A percentile compares a stretch with the other conserved stretches of the same genome.
Evolutionary conservation across 805 yeast species (phyloP).

Genomic region (Grigorovia jiainica): DNA sequence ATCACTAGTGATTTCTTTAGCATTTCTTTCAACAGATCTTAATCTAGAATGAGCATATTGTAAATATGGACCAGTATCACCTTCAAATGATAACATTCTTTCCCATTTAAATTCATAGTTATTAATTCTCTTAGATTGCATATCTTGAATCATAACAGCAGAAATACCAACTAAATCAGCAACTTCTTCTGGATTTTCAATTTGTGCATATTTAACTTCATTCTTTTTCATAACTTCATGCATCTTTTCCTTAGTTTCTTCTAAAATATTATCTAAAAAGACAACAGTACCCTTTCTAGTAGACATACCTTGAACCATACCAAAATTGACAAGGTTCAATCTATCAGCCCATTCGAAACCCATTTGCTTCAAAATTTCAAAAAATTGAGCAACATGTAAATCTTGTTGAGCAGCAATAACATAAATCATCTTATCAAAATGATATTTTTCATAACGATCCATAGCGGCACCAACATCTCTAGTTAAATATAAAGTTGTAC

Average conservation of each 20-base stretch:
- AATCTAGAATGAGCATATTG: slow-evolving; percentile 97
- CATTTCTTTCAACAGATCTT: slow-evolving; percentile 84
- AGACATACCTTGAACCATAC: slow-evolving; percentile 97
- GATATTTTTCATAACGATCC: slow-evolving; percentile 70
- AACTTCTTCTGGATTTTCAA: slow-evolving; percentile 85
- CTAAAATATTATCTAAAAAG: slow-evolving; percentile 85
- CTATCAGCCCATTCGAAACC: slow-evolving; percentile 79
- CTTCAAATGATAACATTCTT: slow-evolving; percentile 95
- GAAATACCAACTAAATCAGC: slow-evolving; percentile 94
- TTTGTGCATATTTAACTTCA: slow-evolving; percentile 81
- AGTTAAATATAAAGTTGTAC: slow-evolving; percentile 85
- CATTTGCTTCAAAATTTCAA: slow-evolving; percentile 84
- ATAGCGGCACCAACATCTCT: slow-evolving; percentile 96
- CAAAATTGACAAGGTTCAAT: slow-evolving; percentile 79
- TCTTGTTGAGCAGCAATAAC: slow-evolving; percentile 96
- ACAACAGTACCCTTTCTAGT: slow-evolving; percentile 97
- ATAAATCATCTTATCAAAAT: slow-evolving; percentile 92
- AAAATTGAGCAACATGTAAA: slow-evolving; percentile 84
- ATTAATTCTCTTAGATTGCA: slow-evolving; percentile 93
- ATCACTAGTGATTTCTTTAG: slow-evolving; percentile 37
- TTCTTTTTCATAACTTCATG: slow-evolving; percentile 93
- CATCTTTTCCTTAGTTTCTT: slow-evolving; percentile 88
- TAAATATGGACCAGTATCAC: slow-evolving; percentile 97
- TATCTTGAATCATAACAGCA: slow-evolving; percentile 97
- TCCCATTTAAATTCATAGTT: slow-evolving; percentile 96